Conservation (phyloP, 352 stramenopile species). For the Globisporangium paddicum region DNA sequence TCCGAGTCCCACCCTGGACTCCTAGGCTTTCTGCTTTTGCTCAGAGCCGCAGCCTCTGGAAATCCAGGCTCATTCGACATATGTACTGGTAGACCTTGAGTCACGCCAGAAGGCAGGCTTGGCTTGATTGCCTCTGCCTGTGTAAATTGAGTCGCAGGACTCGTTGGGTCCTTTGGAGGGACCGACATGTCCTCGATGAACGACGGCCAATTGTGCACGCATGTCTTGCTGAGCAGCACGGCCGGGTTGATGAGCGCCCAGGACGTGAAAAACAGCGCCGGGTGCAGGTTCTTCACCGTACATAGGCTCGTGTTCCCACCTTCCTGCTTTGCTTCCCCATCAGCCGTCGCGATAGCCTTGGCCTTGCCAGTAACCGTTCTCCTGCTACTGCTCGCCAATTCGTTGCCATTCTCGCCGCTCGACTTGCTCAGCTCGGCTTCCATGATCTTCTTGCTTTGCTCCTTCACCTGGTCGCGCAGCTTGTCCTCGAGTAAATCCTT, state of each 20-base stretch:
- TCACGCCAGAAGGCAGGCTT: background rate
- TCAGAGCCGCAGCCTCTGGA: background rate
- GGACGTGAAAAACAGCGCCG: conserved; percentile 80
- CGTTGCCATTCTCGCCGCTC: background rate
- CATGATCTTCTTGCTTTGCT: conserved; percentile 10
- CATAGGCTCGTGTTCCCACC: conserved; percentile 18
- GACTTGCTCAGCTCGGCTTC: conserved; percentile 1
- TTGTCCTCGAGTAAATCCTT: conserved; percentile 55
- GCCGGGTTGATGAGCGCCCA: conserved; percentile 74
- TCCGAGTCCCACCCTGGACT: conserved; percentile 2
- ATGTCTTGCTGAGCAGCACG: conserved; percentile 59
- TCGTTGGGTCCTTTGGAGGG: conserved; percentile 15
- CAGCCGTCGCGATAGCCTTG: background rate
- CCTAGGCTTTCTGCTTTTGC: background rate
- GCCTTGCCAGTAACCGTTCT: background rate
- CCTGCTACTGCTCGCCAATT: background rate
- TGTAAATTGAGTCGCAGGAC: conserved; percentile 4
- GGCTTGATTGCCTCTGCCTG: background rate
- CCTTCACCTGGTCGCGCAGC: conserved; percentile 23
- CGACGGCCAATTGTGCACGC: conserved; percentile 78
- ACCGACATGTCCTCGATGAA: conserved; percentile 50
- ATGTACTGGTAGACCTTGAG: background rate
- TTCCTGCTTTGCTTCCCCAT: background rate
- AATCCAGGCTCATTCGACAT: background rate
- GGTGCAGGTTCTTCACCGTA: conserved; percentile 61